Percentiles rank a stretch among this genome's conserved stretches.
phyloP scores from a whole-genome alignment of 2,329 filamentous ascomycete genomes.

The Plectosphaerella cucumerina region DNA sequence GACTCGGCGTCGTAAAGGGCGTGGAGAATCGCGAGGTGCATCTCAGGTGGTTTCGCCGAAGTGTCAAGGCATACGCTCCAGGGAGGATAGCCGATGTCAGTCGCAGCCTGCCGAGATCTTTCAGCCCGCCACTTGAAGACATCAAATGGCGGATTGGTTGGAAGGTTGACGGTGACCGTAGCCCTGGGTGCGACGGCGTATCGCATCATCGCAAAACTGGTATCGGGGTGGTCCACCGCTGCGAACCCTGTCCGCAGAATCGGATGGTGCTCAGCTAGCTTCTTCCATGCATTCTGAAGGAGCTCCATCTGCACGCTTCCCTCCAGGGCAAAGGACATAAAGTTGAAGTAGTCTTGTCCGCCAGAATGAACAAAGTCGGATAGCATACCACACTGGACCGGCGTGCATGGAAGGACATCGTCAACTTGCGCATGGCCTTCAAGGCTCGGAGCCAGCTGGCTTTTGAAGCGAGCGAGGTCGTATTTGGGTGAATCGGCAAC shows the following conservation, averaged over 20 bases:
- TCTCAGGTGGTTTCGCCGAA: constrained; percentile 13
- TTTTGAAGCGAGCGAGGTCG: constrained; percentile 36
- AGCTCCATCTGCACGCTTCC: constrained; percentile 26
- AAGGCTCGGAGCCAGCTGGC: constrained; percentile 23
- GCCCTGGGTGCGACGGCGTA: constrained; percentile 29
- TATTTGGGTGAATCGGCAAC: constrained; percentile 17
- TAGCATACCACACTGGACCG: constrained; percentile 75
- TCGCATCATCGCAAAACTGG: constrained; percentile 72
- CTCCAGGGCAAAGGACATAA: constrained; percentile 51
- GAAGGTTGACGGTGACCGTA: constrained; percentile 12
- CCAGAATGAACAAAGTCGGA: constrained; percentile 66
- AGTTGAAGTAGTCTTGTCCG: constrained; percentile 73
- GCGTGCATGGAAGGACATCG: constrained; percentile 71
- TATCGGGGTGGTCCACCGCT: constrained; percentile 52
- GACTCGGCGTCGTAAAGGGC: constrained; percentile 83
- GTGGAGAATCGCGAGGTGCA: constrained; percentile 63
- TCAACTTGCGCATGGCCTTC: constrained; percentile 13
- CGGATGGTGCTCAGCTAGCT: constrained; percentile 50
- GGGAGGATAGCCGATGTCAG: constrained; percentile 47
- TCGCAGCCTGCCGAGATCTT: constrained; percentile 23
- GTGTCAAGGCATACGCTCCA: constrained; percentile 58
- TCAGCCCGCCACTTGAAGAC: constrained; percentile 32
- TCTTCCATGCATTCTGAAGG: constrained; percentile 56
- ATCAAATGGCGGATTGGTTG: constrained; percentile 18
- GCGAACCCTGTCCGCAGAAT: constrained; percentile 77